Percentiles rank a stretch among this genome's conserved stretches.
Evolutionary conservation across 768 basidiomycete species (phyloP).

Genomic region (Lactarius hengduanensis): DNA sequence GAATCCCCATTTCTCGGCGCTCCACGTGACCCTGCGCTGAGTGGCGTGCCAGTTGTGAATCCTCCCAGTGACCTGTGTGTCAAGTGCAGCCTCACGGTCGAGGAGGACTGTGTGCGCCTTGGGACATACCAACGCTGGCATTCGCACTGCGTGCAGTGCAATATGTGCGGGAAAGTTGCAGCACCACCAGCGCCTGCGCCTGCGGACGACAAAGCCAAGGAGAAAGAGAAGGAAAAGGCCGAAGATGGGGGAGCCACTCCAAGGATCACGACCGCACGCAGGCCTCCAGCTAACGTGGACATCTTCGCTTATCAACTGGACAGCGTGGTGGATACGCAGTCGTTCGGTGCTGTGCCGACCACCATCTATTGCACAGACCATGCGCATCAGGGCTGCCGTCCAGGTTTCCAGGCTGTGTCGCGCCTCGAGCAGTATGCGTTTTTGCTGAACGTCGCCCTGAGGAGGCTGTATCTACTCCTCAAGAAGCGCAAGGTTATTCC

Average conservation of each 20-base stretch:
- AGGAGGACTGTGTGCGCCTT: constrained; percentile 94
- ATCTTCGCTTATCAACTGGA: constrained; percentile 77
- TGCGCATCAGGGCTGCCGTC: constrained; percentile 59
- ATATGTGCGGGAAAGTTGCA: constrained; percentile 73
- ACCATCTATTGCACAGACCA: constrained; percentile 79
- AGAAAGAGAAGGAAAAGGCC: constrained; percentile 46
- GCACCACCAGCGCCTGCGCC: constrained; percentile 53
- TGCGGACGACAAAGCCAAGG: constrained; percentile 51
- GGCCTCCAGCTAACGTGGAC: constrained; percentile 79
- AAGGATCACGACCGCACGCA: constrained; percentile 62
- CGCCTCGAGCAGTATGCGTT: constrained; percentile 97
- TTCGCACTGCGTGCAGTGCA: constrained; percentile 87
- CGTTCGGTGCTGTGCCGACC: constrained; percentile 72
- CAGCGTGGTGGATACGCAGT: constrained; percentile 61
- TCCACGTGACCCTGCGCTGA: constrained; percentile 48
- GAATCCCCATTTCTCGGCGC: constrained; percentile 69
- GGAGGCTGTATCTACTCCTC: constrained; percentile 82
- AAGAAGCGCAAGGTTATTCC: constrained; percentile 90
- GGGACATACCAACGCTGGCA: constrained; percentile 99
- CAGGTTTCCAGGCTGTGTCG: constrained; percentile 89
- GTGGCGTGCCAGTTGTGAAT: constrained; percentile 54
- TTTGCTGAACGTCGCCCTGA: constrained; percentile 90
- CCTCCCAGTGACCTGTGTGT: constrained; percentile 91
- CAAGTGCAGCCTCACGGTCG: constrained; percentile 84
- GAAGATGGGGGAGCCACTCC: constrained; percentile 46